Conservation (phyloP, 148 eudicot species). For the Heliosperma pusillum region DNA sequence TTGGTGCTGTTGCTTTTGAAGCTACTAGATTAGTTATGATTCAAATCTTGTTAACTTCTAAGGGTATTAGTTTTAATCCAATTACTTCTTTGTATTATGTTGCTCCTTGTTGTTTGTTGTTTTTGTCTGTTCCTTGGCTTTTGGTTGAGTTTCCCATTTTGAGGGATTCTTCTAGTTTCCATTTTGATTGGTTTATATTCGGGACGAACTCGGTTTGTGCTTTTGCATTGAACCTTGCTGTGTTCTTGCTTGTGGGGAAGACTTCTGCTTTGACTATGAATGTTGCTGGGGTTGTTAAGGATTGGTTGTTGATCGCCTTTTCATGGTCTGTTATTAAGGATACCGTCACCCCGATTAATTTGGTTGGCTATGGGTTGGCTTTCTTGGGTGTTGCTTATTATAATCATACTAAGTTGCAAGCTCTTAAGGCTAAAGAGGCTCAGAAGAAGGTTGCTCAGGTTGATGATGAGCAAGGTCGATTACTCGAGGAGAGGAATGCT, state of each 20-base stretch:
- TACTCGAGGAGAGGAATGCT: constrained; percentile 48
- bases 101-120: constrained; percentile 66
- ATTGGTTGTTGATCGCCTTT: constrained; percentile 77
- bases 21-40: constrained; percentile 68
- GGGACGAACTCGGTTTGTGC: constrained; percentile 70
- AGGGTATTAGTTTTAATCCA: constrained; percentile 59
- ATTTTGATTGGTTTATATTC: constrained; percentile 51
- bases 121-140: constrained; percentile 60
- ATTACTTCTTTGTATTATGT: constrained; percentile 65
- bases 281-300: constrained; percentile 80
- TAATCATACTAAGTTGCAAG: constrained; percentile 60
- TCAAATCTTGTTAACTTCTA: constrained; percentile 52
- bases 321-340: constrained; percentile 84
- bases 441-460: constrained; percentile 47
- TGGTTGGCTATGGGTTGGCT: constrained; percentile 61
- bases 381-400: constrained; percentile 68
- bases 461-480: constrained; percentile 49
- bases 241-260: constrained; percentile 70
- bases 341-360: constrained; percentile 53
- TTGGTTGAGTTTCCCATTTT: constrained; percentile 56
- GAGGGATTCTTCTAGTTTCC: constrained; percentile 51
- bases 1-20: constrained; percentile 66
- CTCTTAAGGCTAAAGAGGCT: constrained; percentile 60
- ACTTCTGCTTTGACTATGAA: constrained; percentile 79
- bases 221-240: constrained; percentile 68